These are phyloP conservation scores for Cylindrodendrum hubeiense DNA, from an alignment of 2,329 filamentous ascomycete species.

Conservation along the genomic window DNA sequence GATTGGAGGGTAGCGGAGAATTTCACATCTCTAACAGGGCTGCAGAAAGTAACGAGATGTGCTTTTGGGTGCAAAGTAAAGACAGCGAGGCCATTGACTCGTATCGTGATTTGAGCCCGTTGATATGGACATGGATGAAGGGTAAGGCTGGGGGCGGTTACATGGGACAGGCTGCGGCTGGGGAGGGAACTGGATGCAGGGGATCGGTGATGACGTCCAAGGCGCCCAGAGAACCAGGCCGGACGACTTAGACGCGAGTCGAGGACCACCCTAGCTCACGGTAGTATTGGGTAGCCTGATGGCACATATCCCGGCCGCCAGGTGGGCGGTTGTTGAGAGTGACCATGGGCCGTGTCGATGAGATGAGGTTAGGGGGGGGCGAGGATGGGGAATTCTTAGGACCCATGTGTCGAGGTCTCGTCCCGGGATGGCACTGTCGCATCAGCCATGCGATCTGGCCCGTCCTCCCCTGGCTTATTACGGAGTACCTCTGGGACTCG, in stretches of 20 bases:
- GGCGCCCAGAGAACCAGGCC: constrained; percentile 18
- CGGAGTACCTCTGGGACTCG: constrained; percentile 17
- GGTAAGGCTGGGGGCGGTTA: constrained; percentile 18
- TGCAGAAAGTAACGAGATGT: neutral
- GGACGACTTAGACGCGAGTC: constrained; percentile 12
- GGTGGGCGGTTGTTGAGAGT: constrained; percentile 18
- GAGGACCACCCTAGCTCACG: constrained; percentile 20
- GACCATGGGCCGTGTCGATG: constrained; percentile 16
- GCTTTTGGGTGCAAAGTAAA: neutral
- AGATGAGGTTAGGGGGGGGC: constrained; percentile 11
- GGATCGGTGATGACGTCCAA: constrained; percentile 16
- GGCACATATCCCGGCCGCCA: constrained; percentile 17
- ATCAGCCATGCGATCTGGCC: constrained; percentile 40
- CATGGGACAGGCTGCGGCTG: constrained; percentile 10
- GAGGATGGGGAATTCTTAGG: constrained; percentile 33
- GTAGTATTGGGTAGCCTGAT: constrained; percentile 20
- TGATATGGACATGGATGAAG: constrained; percentile 11
- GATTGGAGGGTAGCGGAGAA: constrained; percentile 13
- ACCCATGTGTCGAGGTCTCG: constrained; percentile 42
- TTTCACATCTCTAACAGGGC: constrained; percentile 9
- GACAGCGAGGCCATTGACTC: neutral
- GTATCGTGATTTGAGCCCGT: neutral
- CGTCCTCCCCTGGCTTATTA: constrained; percentile 23
- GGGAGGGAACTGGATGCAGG: constrained; percentile 12
- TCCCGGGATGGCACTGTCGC: constrained; percentile 49